Conservation (phyloP, 352 stramenopile genomes). For the Globisporangium perplexum region DNA sequence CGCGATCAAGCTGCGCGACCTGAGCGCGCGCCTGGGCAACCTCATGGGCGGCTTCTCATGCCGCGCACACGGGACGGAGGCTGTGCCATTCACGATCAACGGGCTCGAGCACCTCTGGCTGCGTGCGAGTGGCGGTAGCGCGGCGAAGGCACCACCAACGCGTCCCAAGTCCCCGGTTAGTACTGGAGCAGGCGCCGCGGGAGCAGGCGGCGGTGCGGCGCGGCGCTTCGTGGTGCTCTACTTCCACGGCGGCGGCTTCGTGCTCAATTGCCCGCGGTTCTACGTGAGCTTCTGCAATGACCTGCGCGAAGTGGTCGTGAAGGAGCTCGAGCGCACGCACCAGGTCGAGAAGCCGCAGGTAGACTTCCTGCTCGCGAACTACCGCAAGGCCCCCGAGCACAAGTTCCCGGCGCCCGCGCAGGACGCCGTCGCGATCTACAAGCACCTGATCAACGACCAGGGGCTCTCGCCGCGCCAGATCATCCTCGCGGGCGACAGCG, state of each 20-base stretch:
- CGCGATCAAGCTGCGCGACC: slow-evolving; percentile 14
- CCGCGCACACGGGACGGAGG: slow-evolving; percentile 9
- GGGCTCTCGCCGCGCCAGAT: slow-evolving; percentile 24
- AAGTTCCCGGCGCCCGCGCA: slow-evolving; percentile 29
- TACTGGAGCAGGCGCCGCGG: background rate
- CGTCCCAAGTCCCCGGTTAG: no score
- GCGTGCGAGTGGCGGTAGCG: background rate
- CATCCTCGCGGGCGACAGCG: slow-evolving; percentile 44
- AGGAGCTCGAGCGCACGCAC: slow-evolving; percentile 9
- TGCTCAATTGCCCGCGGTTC: slow-evolving; percentile 29
- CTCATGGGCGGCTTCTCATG: no score
- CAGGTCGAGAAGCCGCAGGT: slow-evolving; percentile 7
- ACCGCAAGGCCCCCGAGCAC: slow-evolving; percentile 40
- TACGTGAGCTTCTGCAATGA: slow-evolving; percentile 38
- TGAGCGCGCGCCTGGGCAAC: slow-evolving; percentile 8
- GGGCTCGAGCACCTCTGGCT: slow-evolving; percentile 35
- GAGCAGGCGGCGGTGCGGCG: background rate
- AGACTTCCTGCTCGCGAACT: slow-evolving; percentile 42
- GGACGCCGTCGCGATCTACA: slow-evolving; percentile 32
- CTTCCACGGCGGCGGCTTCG: slow-evolving; percentile 40
- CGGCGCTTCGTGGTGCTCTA: slow-evolving; percentile 13
- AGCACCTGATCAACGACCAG: slow-evolving; percentile 28
- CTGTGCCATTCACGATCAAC: slow-evolving; percentile 22
- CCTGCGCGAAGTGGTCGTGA: slow-evolving; percentile 16
- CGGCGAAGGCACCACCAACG: no score